These are phyloP conservation scores for Puya raimondii DNA, from an alignment of 176 grass and related monocot species.

Conservation along the genomic window DNA sequence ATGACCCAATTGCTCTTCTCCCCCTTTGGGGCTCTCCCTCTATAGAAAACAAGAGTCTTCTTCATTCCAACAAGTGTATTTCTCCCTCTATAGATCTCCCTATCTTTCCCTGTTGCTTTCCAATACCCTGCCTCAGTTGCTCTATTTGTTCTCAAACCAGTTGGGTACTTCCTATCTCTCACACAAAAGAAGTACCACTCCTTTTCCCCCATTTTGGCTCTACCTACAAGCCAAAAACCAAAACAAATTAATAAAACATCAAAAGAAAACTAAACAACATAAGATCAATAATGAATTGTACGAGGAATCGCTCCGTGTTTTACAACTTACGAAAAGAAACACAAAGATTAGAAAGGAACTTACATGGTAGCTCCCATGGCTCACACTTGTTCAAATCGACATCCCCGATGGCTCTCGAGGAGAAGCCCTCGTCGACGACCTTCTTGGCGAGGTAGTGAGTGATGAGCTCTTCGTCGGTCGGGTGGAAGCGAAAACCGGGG, in stretches of 20 bases:
- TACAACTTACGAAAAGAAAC: not conserved
- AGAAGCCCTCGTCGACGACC: conserved; percentile 32
- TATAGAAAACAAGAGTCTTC: conserved; percentile 97
- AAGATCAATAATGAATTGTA: not conserved
- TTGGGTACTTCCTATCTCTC: conserved; percentile 79
- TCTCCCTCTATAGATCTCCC: conserved; percentile 37
- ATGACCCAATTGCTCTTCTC: conserved; percentile 76
- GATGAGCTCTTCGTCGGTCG: conserved; percentile 56
- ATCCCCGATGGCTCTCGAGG: conserved; percentile 27
- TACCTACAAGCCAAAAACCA: conserved; percentile 23
- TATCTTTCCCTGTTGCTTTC: conserved; percentile 87
- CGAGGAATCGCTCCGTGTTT: too few species aligned
- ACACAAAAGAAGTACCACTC: conserved; percentile 92
- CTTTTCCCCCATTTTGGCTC: conserved; percentile 68
- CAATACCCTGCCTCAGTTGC: conserved; percentile 69
- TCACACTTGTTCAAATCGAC: conserved; percentile 48
- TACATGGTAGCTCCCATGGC: conserved; percentile 57
- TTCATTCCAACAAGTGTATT: conserved; percentile 65
- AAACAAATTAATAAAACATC: not conserved
- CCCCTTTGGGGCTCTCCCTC: conserved; percentile 66
- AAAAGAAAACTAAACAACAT: not conserved
- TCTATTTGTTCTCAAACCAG: conserved; percentile 66
- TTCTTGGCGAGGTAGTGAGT: conserved; percentile 50
- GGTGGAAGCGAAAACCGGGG: conserved; percentile 55
- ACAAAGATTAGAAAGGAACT: not conserved